Base-by-base conservation (phyloP, 1,284 basidiomycete genomes). In the Schizophyllum amplum region DNA sequence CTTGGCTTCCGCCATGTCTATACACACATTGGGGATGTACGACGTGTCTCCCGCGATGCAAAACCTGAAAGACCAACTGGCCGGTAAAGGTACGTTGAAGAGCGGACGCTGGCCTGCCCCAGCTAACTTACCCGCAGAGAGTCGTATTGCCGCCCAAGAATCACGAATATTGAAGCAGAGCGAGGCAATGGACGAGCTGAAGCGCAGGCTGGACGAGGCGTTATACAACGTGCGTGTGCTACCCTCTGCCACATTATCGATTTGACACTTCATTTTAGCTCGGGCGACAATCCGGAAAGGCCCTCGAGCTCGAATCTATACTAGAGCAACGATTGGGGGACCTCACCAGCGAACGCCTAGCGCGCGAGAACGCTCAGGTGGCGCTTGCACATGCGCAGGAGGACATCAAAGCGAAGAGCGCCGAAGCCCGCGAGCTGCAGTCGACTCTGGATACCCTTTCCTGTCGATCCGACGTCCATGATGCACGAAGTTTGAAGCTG, bases 31-130 rank as follows among this genome's bases (percentile, higher is more conserved):
- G 33, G 85, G 83, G 13, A 75, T 75, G 55, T 73, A 83, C 63
- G 82, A 84, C 61, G 73, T 86, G 53, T 79, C 83, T 1, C 80
- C 84, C 60, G 81, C 85, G 67, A 74, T 79, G 4, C 76, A 78
- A 61, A 67, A 73, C 15, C 72, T 81, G 56, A 86, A 79, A 71
- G 81, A 84, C 62, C 81, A 76, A 61, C 65, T 87, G 53, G 73
- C 81, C 21, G 79, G 77, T 64, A 83, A 84, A 80, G 86, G 85
- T 84, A 53, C 42, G 65, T 54, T n/a, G n/a, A 55, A 27, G 23
- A 27, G 15, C 20, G n/a, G 46, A 52, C 51, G n/a, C 50, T 11
- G 51, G 57, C 33, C n/a, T n/a, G n/a, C 27, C 21, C 56, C 55
- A 25, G 49, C 55, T 56, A 21, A 51, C 54, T 33, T 62, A 52